Evolutionary conservation across 2,329 filamentous ascomycete genomes (phyloP), one percentile per base, ranked within the genome.

Genomic region (Ophiostoma quercus): DNA sequence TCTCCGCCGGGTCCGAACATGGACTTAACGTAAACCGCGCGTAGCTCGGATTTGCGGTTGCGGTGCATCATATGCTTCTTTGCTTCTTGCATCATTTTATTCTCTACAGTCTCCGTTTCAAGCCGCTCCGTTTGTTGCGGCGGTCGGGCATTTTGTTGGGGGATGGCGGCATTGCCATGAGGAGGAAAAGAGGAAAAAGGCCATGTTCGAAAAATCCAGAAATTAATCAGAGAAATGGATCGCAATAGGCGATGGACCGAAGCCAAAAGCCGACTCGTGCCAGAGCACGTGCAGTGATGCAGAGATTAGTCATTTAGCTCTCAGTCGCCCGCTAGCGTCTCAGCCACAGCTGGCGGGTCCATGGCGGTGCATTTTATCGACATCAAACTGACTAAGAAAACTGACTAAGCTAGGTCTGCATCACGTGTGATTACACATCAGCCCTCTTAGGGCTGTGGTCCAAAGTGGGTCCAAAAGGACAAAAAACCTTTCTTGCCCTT

Each of bases 1-100:
- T 71, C 67, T 71, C 67, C 69, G 69, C 69, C 69, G 67, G 69
- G 69, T 71, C 69, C 69, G 69, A 71, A 57, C 60, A 16, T 39
- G 67, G 62, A 71, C 37, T 68, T 66, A 60, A 60, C 37, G 47
- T 43, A 70, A 66, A 51, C 60, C 16, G 67, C 67, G 67, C 25
- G 14, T 32, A 68, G 62, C 69, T 70, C 69, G 69, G 69, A 43
- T 34, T 68, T 66, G 51, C 22, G n/a, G 14, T 25, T 54, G 39
- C 16, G 25, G 39, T 25, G 22, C 34, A 34, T 34, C 8, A 8
- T 34, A 34, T 34, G 11, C 39, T 3, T 34, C 34, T 41, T 41
- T 14, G 39, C 39, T 41, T 41, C 39, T 41, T 41, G 47, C 14
- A 51, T 22, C 7, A 16, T n/a, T 19, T 19, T 51, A 34, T n/a